Base-by-base conservation (phyloP, 345 rosid genomes). In the Abelmoschus esculentus region DNA sequence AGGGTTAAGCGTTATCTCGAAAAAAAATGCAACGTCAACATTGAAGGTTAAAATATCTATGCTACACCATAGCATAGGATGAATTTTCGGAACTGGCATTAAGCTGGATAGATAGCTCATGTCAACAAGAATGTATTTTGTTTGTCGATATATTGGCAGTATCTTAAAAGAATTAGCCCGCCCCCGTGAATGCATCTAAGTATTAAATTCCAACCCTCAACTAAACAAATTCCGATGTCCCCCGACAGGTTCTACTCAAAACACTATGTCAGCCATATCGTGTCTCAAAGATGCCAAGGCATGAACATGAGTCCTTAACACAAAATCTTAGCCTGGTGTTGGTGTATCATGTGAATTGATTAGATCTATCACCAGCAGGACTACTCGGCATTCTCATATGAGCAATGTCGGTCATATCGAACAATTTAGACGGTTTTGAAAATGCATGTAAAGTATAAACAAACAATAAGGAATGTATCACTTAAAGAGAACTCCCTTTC, bases 251-350 rank as follows among this genome's bases (percentile, higher is more conserved):
- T 61, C 61, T 73, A 67, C 53, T 67, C 47, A 52, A 70, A 70
- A 38, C 50, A 60, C 69, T 70, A 68, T 67, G 6, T 12, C 52
- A 47, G 52, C 6, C 12, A 47, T 47, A 47, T 47, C 42, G 15
- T 79, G 85, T 79, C 80, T 56, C 36, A 34, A 58, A 14, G 46
- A 36, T 53, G 71, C 66, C 31, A 42, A 60, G 17, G n/a, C 14
- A 32, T 34, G 18, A 47, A 74, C 9, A 70, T 32, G 73, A 69
- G 67, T 53, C 74, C 72, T 59, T 15, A 29, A 65, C 69, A 64
- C 29, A 22, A 66, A 11, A 32, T 47, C 57, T 46, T 13, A 11
- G 13, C 15, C 58, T 44, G 52, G 59, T 54, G 54, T 38, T 44
- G 52, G 59, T 54, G 54, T 38, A 1, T 40, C 46, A 2, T 34